Base-by-base conservation (phyloP, 495 filamentous ascomycete genomes). In the Acidiella bohemica region DNA sequence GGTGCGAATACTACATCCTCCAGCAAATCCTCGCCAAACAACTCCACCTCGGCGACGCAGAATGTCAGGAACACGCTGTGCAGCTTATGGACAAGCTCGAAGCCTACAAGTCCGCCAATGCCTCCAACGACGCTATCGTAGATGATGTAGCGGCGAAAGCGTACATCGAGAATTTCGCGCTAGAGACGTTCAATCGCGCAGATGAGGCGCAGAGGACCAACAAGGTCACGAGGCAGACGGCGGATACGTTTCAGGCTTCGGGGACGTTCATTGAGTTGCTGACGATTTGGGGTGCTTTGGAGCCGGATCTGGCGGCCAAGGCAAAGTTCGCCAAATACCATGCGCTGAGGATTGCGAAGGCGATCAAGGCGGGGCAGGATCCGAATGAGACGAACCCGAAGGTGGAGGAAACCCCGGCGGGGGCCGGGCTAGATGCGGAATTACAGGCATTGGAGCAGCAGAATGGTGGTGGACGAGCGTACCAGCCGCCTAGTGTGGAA, bases 291-390 rank as follows among this genome's bases (percentile, higher is more conserved):
- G 78, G 75, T 0, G 55, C 72, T 3, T 63, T 73, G 20, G 83
- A 93, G 35, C 55, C 68, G 11, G 90, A 97, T 53, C 75, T 80
- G 34, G 72, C 75, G 29, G 75, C 82, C 18, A 93, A 93, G 63
- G 82, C 86, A 59, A 94, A 87, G 57, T 99, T 80, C 58, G 84
- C 88, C 27, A 96, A 96, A 59, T 96, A 81, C 68, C 93, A 99
- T 58, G 85, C 90, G 11, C 59, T 88, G 10, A 75, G 92, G 30
- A 96, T 99, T 55, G 67, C 74, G 2, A 93, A 87, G 62, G 92
- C 88, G 1, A 71, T 93, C 47, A 88, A 82, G 59, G 81, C 84
- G 13, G 87, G 87, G 31, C 80, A 84, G 44, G 88, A 99, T 56
- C 87, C 90, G 4, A 99, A 99, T 56, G 73, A 75, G 32, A 78